Percentiles rank a stretch among this genome's conserved stretches.
phyloP scores from a whole-genome alignment of 139 green algal species.

The Chlorella sorokiniana region DNA sequence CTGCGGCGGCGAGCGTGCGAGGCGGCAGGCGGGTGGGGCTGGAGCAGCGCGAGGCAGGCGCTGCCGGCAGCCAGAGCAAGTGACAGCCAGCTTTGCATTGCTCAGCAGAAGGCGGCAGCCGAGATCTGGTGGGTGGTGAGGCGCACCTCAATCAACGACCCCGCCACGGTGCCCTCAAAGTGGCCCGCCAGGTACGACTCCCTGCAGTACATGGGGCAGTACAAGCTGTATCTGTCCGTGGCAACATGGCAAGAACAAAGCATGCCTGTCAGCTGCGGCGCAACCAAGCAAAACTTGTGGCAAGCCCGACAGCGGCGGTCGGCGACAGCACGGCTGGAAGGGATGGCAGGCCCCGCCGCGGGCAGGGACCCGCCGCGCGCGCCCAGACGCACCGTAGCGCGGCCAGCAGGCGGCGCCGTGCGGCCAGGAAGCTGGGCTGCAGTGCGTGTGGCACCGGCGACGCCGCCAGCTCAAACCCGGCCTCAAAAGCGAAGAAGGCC shows the following conservation, averaged over 20 bases:
- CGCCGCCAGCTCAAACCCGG: conserved; percentile 73
- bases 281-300: too few species aligned
- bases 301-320: too few species aligned
- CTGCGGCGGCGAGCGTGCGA: background rate
- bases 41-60: background rate
- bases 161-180: conserved; percentile 57
- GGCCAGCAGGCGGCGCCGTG: conserved; percentile 29
- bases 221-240: too few species aligned
- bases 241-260: too few species aligned
- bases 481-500: conserved; percentile 66
- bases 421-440: conserved; percentile 58
- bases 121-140: background rate
- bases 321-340: too few species aligned
- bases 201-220: conserved; percentile 8
- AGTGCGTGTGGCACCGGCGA: conserved; percentile 74
- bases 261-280: background rate
- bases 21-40: too few species aligned
- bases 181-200: conserved; percentile 39
- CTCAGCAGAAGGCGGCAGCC: background rate
- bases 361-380: background rate
- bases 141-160: conserved; percentile 45
- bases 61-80: background rate
- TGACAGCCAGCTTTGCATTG: background rate
- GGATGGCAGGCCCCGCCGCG: background rate
- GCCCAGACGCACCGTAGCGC: conserved; percentile 36